A percentile compares a stretch with the other conserved stretches of the same genome.
phyloP scores from a whole-genome alignment of 2,329 filamentous ascomycete species.

The Fusarium multiceps region DNA sequence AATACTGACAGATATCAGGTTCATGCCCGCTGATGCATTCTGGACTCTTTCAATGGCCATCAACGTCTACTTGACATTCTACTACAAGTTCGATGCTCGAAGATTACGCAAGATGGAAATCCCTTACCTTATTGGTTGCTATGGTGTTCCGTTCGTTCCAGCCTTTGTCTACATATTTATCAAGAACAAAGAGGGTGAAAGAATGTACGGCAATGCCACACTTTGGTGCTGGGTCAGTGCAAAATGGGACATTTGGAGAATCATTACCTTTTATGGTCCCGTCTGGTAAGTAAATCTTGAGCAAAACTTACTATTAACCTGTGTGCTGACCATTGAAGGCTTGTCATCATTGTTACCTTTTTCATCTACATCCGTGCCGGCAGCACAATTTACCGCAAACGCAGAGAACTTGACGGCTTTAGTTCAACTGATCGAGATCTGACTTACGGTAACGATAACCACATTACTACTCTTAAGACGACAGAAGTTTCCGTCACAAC shows the following conservation, averaged over 20 bases:
- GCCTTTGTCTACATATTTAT: constrained; percentile 76
- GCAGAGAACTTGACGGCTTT: constrained; percentile 69
- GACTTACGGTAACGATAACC: constrained; percentile 54
- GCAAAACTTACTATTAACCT: too few relatives aligned
- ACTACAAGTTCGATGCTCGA: constrained; percentile 74
- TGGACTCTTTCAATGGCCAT: constrained; percentile 86
- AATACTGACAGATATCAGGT: constrained; percentile 62
- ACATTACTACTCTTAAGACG: constrained; percentile 63
- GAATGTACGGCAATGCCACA: constrained; percentile 78
- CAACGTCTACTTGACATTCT: constrained; percentile 87
- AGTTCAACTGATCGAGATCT: constrained; percentile 59
- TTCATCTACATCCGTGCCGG: constrained; percentile 76
- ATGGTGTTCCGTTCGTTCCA: constrained; percentile 77
- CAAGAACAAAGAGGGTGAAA: constrained; percentile 59
- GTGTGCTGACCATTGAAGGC: constrained; percentile 55
- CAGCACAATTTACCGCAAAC: constrained; percentile 73
- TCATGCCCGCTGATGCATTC: constrained; percentile 79
- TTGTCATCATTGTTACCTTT: constrained; percentile 70
- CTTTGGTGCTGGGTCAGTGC: constrained; percentile 84
- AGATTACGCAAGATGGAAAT: constrained; percentile 75
- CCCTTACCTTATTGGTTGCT: constrained; percentile 75
- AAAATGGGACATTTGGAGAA: constrained; percentile 76
- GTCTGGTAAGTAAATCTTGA: constrained; percentile 65
- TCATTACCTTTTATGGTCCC: constrained; percentile 79
- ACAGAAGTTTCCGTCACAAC: constrained; percentile 74